Evolutionary conservation across 306 rosid genomes (phyloP), one percentile per base, ranked within the genome.

Genomic region (Rosa lucieae): DNA sequence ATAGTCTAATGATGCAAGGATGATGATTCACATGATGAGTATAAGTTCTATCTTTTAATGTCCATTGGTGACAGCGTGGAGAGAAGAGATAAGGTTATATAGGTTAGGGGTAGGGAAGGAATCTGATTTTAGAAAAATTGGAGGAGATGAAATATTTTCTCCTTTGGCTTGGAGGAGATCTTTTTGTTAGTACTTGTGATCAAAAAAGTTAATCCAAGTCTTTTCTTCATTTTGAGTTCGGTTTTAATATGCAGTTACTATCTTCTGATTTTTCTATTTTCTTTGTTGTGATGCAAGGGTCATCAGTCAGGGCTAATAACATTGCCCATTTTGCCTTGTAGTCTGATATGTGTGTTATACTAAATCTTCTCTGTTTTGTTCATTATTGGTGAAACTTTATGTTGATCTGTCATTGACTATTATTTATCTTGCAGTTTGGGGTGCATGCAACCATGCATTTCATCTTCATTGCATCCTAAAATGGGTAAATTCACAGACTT

Each of bases 381-480:
- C 40, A 52, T 2, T 20, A 1, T 53, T 73, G 67, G 8, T 52
- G n/a, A 21, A 20, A 55, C 56, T 12, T 37, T n/a, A 37, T 21
- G 26, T 39, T 51, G 23, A n/a, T 56, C 51, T 7, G 29, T 5
- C 7, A 23, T 8, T 29, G 2, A 67, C 21, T 11, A 11, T 62
- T 5, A 18, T 39, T 62, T 32, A 23, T 79, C 49, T 78, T 82
- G 91, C 97, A 94, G 97, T 92, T 84, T 94, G 97, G 98, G 98
- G 97, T 78, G 93, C 26, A 23, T 23, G 26, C 26, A 23, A 23
- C 26, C 26, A 23, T 23, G 26, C 26, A 23, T 23, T 23, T 23
- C 26, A 23, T 23, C 26, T 23, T 23, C 26, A 23, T 23, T 23
- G 26, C 26, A 23, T 23, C 26, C 26, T 23, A 23, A 23, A 23